A percentile compares a stretch with the other conserved stretches of the same genome.
These are phyloP conservation scores for Tricholoma flavovirens DNA, from an alignment of 768 basidiomycete genomes.

Conservation along the genomic window DNA sequence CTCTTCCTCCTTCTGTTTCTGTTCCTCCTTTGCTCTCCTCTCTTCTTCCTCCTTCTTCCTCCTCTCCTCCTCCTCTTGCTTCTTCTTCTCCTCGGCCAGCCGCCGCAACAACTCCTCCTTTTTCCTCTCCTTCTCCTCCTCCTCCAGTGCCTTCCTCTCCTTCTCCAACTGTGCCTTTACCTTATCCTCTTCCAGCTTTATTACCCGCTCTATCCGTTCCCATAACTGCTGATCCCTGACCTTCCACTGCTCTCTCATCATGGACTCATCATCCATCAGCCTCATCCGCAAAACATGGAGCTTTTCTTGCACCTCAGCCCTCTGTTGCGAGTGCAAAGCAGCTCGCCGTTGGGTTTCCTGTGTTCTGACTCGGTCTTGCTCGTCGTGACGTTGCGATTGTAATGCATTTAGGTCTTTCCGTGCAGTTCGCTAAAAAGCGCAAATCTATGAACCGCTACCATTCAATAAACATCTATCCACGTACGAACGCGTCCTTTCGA, in stretches of 20 bases:
- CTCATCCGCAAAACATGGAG: constrained; percentile 38
- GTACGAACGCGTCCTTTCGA: constrained; percentile 46
- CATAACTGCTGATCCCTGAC: constrained; percentile 50
- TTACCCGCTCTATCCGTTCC: constrained; percentile 56
- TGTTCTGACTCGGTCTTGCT: constrained; percentile 39
- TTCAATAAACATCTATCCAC: constrained; percentile 14
- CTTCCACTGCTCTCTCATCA: constrained; percentile 40
- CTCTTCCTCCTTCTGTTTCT: constrained; percentile 25
- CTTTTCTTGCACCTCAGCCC: constrained; percentile 42
- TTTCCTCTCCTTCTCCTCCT: constrained; percentile 39
- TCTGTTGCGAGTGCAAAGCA: constrained; percentile 41
- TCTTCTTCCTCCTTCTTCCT: constrained; percentile 38
- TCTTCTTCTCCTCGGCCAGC: constrained; percentile 35
- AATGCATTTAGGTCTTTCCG: constrained; percentile 34
- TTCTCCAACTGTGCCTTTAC: constrained; percentile 45
- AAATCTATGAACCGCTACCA: background rate
- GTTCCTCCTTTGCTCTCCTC: constrained; percentile 35
- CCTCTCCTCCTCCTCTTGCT: constrained; percentile 44
- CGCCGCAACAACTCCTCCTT: constrained; percentile 42
- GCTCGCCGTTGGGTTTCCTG: constrained; percentile 31
- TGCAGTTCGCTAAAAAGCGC: constrained; percentile 34
- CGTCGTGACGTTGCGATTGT: constrained; percentile 29
- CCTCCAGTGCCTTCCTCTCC: constrained; percentile 46
- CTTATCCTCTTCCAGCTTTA: constrained; percentile 60
- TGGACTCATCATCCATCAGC: constrained; percentile 41